Base-by-base conservation (phyloP, 2,329 filamentous ascomycete genomes). In the Colletotrichum scovillei region DNA sequence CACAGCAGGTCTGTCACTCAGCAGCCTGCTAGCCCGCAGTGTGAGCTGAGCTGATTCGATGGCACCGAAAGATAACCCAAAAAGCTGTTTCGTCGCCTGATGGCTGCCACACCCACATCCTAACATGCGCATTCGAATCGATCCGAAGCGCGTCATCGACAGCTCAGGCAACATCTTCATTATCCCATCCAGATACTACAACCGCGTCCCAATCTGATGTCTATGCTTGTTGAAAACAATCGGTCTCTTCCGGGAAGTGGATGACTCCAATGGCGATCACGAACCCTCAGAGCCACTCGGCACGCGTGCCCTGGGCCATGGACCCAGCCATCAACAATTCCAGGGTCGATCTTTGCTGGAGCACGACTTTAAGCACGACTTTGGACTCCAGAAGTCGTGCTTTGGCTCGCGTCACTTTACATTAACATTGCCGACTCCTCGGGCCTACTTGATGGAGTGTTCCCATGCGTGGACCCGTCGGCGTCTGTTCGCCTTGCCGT, bases 131-230 rank as follows among this genome's bases (percentile, higher is more conserved):
- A 24, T 28, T 28, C 32, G 22, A 70, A 70, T 71, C 68, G 49
- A 65, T 24, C 28, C 53, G 24, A 57, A 16, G 71, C 22, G 56
- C 62, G 60, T 66, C 71, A 73, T 71, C 71, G 67, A 42, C 19
- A 66, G 6, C 49, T 49, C 53, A 22, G 26, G 55, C 19, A 16
- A 42, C 28, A 24, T 24, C 35, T 49, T 26, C 19, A 60, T 11
- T 62, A 9, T 8, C 42, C 19, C 32, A 38, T 69, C 42, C 24
- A 63, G 57, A 58, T 52, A 30, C 58, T 57, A 38, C 65, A 58
- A 53, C 38, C 22, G 30, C 30, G 24, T n/a, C 7, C n/a, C 38
- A 38, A 42, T 28, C 28, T 35, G 24, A 19, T 42, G 14, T 19
- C 16, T n/a, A 53, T 19, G 19, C 42, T 8, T 16, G 32, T 26